Evolutionary conservation across 106 monocot species (phyloP).

Genomic region (Dendrobium nobile): DNA sequence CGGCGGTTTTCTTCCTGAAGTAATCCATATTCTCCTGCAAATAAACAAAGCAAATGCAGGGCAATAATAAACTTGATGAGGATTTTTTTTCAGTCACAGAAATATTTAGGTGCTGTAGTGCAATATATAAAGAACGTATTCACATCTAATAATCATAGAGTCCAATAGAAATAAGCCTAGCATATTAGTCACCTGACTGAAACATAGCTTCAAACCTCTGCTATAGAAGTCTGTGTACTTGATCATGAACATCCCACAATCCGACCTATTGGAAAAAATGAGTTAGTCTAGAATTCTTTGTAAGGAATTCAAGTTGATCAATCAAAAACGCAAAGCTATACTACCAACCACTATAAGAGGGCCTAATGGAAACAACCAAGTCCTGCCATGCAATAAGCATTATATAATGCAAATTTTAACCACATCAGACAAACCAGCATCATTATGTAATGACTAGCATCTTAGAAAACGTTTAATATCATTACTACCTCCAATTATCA

Average conservation of each 20-base stretch:
- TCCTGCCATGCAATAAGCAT: too few species aligned
- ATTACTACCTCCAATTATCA: too few species aligned
- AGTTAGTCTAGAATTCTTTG: neutral
- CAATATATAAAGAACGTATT: neutral
- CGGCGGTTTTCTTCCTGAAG: slow-evolving; percentile 68
- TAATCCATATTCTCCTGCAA: slow-evolving; percentile 63
- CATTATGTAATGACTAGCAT: too few species aligned
- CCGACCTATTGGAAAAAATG: slow-evolving; percentile 37
- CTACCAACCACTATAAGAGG: neutral
- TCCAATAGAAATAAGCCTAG: neutral
- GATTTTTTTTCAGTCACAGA: neutral
- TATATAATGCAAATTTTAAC: too few species aligned
- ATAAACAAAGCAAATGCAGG: neutral
- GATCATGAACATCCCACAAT: slow-evolving; percentile 99
- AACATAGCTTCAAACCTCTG: slow-evolving; percentile 53
- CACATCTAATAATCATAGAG: neutral
- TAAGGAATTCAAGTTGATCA: too few species aligned
- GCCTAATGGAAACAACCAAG: too few species aligned
- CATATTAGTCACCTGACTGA: slow-evolving; percentile 48
- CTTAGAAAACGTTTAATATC: too few species aligned
- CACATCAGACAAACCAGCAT: too few species aligned
- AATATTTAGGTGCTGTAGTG: neutral
- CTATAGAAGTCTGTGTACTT: slow-evolving; percentile 91
- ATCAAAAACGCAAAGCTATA: neutral
- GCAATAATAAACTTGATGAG: too few species aligned